These are phyloP conservation scores for Pseudogymnoascus sp. DNA, from an alignment of 2,329 filamentous ascomycete genomes.

Conservation along the genomic window DNA sequence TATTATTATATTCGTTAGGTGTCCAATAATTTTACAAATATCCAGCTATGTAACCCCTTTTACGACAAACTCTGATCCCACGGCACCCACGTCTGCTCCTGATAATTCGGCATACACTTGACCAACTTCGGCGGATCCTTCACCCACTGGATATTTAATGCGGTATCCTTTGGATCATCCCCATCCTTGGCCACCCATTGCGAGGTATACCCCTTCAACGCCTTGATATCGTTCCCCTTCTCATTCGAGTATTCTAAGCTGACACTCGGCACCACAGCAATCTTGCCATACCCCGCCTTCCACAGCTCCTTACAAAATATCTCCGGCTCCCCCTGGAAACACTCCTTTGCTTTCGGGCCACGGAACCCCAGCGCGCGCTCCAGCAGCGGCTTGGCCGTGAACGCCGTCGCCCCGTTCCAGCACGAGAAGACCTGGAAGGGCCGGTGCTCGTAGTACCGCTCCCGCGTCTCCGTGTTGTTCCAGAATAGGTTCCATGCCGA, in stretches of 20 bases:
- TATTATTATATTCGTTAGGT: neutral
- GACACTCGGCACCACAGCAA: constrained; percentile 48
- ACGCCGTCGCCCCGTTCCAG: constrained; percentile 50
- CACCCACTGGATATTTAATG: neutral
- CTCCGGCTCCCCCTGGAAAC: constrained; percentile 46
- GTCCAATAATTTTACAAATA: neutral
- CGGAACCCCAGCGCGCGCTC: constrained; percentile 40
- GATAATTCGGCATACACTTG: constrained; percentile 12
- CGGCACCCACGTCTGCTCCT: constrained; percentile 6
- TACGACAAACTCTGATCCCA: constrained; percentile 7
- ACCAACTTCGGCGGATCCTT: constrained; percentile 9
- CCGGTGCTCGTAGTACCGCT: constrained; percentile 29
- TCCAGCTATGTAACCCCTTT: neutral
- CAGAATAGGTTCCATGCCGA: constrained; percentile 45
- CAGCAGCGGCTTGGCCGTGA: constrained; percentile 42
- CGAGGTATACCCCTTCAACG: constrained; percentile 41
- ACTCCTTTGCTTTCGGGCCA: constrained; percentile 35
- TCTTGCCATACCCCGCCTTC: constrained; percentile 40
- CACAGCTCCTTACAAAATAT: constrained; percentile 52
- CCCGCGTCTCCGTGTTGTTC: constrained; percentile 35
- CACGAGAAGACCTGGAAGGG: constrained; percentile 55
- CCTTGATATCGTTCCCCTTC: constrained; percentile 39
- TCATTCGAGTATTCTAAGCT: constrained; percentile 48
- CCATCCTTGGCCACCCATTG: constrained; percentile 28
- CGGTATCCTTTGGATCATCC: neutral